Evolutionary conservation across 2,329 filamentous ascomycete species (phyloP).

Genomic region (Botrytis hyacinthi): DNA sequence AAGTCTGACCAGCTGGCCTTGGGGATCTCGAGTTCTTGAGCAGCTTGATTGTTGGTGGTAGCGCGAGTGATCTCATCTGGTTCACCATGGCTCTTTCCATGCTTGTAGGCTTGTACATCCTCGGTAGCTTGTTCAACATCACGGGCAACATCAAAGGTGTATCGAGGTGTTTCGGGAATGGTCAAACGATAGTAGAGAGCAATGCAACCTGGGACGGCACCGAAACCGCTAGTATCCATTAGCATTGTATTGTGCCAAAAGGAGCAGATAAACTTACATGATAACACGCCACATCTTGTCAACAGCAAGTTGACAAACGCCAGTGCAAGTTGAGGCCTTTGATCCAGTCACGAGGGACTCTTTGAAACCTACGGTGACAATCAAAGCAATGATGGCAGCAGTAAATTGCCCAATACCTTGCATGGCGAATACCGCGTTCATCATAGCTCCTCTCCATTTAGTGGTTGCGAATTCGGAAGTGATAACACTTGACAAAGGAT

Average conservation of each 20-base stretch:
- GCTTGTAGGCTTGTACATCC: conserved; percentile 73
- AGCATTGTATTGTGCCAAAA: background rate
- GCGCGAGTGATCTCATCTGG: conserved; percentile 44
- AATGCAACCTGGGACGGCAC: conserved; percentile 74
- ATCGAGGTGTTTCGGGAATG: conserved; percentile 83
- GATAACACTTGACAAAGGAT: conserved; percentile 78
- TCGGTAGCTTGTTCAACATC: conserved; percentile 72
- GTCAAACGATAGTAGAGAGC: conserved; percentile 82
- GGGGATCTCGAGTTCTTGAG: conserved; percentile 49
- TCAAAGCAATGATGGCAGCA: conserved; percentile 73
- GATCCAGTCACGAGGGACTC: conserved; percentile 54
- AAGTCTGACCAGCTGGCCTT: conserved; percentile 75
- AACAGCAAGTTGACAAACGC: conserved; percentile 64
- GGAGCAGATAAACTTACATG: conserved; percentile 43
- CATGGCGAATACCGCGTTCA: conserved; percentile 84
- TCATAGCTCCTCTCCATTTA: conserved; percentile 83
- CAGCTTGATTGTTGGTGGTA: conserved; percentile 54
- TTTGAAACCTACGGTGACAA: conserved; percentile 71
- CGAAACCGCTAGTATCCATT: conserved; percentile 54
- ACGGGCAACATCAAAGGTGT: conserved; percentile 77
- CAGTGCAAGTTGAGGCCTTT: conserved; percentile 56
- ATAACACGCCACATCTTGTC: conserved; percentile 87
- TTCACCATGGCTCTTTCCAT: conserved; percentile 58
- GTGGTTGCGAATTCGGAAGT: conserved; percentile 86
- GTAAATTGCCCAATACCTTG: conserved; percentile 79